Conservation (phyloP, 2,329 filamentous ascomycete genomes). For the Aspergillus uvarum region DNA sequence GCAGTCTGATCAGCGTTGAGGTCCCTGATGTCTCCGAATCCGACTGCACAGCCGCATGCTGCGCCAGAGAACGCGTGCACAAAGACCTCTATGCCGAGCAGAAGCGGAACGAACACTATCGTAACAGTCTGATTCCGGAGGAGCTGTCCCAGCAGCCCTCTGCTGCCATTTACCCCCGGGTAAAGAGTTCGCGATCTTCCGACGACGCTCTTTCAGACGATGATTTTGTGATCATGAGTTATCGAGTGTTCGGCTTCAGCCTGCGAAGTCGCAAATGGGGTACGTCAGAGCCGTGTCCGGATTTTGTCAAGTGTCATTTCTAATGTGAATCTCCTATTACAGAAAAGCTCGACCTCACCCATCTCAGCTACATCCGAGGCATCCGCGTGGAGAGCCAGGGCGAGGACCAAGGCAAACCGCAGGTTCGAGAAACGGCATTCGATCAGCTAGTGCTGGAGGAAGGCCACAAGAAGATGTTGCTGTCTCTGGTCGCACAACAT, state of each 20-base stretch:
- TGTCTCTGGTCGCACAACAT: not conserved
- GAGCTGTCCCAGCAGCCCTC: not conserved
- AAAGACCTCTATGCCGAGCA: not conserved
- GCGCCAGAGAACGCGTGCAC: not conserved
- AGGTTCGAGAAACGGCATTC: not conserved
- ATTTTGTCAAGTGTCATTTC: not conserved
- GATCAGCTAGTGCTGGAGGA: constrained; percentile 19
- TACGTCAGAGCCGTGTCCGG: not conserved
- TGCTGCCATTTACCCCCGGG: not conserved
- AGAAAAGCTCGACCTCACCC: not conserved
- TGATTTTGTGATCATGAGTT: not conserved
- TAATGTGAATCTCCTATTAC: not conserved
- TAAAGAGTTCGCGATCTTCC: not conserved
- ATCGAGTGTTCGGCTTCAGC: not conserved
- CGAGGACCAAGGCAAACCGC: not conserved
- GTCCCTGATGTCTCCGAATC: not conserved
- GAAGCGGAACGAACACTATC: not conserved
- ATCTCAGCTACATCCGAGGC: not conserved
- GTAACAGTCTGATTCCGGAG: not conserved
- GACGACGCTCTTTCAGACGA: not conserved
- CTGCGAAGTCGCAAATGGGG: not conserved
- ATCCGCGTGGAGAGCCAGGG: not conserved
- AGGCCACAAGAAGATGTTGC: not conserved
- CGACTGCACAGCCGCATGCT: not conserved
- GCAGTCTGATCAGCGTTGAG: not conserved